A percentile compares a stretch with the other conserved stretches of the same genome.
These are phyloP conservation scores for Paramecium caudatum DNA, from an alignment of 73 alveolate genomes.

Conservation along the genomic window DNA sequence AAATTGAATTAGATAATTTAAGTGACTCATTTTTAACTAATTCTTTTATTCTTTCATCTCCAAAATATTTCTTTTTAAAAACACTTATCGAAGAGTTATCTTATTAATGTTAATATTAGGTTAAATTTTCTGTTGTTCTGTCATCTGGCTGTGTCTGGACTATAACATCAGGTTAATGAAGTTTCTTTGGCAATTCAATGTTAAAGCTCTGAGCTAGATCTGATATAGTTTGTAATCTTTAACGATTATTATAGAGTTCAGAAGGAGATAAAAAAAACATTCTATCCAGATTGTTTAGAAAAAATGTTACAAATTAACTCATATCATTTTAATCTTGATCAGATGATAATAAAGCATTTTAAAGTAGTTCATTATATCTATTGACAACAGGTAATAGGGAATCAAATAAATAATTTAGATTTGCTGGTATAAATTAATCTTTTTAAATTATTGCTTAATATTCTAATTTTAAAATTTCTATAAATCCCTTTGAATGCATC, in stretches of 20 bases:
- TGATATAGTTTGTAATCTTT: conserved; percentile 27
- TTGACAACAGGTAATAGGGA: conserved; percentile 52
- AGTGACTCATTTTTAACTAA: conserved; percentile 28
- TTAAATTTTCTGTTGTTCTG: neutral
- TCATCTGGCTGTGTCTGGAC: neutral
- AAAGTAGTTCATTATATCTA: conserved; percentile 7
- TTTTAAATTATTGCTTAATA: neutral
- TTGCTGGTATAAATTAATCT: conserved; percentile 30
- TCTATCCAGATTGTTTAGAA: conserved; percentile 44
- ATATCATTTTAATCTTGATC: conserved; percentile 5
- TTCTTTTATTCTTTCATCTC: neutral
- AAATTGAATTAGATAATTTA: conserved; percentile 44
- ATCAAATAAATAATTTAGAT: conserved; percentile 50
- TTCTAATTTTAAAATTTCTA: neutral
- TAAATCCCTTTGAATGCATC: neutral
- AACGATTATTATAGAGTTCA: neutral
- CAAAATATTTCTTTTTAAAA: conserved; percentile 15
- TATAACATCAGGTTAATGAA: neutral
- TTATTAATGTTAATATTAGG: neutral
- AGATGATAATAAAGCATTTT: conserved; percentile 24
- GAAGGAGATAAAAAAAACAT: conserved; percentile 57
- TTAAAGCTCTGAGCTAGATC: conserved; percentile 32
- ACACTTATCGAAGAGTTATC: neutral
- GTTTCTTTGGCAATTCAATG: conserved; percentile 6
- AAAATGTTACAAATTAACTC: conserved; percentile 37